Conservation (phyloP, 2,329 filamentous ascomycete genomes). For the Fusarium sp. region DNA sequence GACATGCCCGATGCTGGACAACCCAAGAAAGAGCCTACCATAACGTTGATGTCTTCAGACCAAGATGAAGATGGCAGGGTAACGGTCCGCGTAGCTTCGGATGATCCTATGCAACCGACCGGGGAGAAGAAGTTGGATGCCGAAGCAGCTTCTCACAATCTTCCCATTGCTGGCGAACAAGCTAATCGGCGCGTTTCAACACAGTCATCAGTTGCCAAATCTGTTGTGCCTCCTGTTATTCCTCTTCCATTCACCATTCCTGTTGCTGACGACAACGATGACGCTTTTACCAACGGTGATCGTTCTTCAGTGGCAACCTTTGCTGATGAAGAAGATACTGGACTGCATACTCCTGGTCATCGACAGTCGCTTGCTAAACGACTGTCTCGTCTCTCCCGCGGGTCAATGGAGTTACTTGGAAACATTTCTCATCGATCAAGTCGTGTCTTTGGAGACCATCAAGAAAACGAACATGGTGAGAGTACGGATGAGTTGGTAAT, state of each 20-base stretch:
- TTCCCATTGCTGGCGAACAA: conserved; percentile 17
- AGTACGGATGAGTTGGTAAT: conserved; percentile 61
- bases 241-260: conserved; percentile 75
- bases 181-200: conserved; percentile 40
- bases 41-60: conserved; percentile 55
- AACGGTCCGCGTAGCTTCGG: conserved; percentile 64
- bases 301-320: conserved; percentile 77
- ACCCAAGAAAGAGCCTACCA: conserved; percentile 39
- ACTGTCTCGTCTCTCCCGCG: conserved; percentile 62
- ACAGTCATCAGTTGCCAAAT: conserved; percentile 38
- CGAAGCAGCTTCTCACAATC: conserved; percentile 14
- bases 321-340: conserved; percentile 68
- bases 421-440: conserved; percentile 54
- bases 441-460: conserved; percentile 23
- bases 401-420: conserved; percentile 58
- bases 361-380: conserved; percentile 58
- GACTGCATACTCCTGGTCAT: conserved; percentile 38
- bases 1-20: conserved; percentile 56
- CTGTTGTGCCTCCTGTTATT: conserved; percentile 62
- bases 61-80: conserved; percentile 58
- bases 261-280: conserved; percentile 54
- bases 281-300: conserved; percentile 56
- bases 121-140: conserved; percentile 39
- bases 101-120: conserved; percentile 54
- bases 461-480: conserved; percentile 45